These are phyloP conservation scores for Trichoderma pleuroti DNA, from an alignment of 2,329 filamentous ascomycete genomes.

Conservation along the genomic window DNA sequence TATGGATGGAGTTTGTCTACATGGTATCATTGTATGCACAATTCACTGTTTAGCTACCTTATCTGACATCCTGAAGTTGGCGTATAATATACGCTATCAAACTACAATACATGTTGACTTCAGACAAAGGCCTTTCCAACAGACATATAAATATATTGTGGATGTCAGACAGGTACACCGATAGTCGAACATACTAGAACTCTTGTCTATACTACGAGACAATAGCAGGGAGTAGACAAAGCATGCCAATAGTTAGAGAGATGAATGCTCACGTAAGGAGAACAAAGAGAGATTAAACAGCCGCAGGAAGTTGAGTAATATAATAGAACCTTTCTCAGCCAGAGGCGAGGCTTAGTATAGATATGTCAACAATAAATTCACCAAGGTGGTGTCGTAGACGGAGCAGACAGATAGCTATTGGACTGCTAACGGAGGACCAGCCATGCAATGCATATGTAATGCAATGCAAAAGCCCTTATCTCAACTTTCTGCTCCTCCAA, in stretches of 20 bases:
- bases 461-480: not conserved
- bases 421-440: not conserved
- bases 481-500: not conserved
- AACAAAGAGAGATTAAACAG: not conserved
- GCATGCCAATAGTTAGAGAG: not conserved
- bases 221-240: not conserved
- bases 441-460: not conserved
- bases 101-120: not conserved
- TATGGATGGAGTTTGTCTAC: not conserved
- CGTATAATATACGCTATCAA: not conserved
- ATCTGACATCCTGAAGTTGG: not conserved
- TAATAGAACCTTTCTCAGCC: not conserved
- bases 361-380: not conserved
- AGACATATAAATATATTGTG: not conserved
- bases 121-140: not conserved
- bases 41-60: not conserved
- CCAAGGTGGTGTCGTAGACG: not conserved
- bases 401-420: not conserved
- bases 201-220: rapidly evolving
- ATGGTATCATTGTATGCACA: no score
- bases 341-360: not conserved
- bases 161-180: not conserved
- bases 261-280: not conserved
- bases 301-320: not conserved
- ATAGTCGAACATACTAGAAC: not conserved